Conservation (phyloP, 2,329 filamentous ascomycete genomes). For the Penicillium oxalicum region DNA sequence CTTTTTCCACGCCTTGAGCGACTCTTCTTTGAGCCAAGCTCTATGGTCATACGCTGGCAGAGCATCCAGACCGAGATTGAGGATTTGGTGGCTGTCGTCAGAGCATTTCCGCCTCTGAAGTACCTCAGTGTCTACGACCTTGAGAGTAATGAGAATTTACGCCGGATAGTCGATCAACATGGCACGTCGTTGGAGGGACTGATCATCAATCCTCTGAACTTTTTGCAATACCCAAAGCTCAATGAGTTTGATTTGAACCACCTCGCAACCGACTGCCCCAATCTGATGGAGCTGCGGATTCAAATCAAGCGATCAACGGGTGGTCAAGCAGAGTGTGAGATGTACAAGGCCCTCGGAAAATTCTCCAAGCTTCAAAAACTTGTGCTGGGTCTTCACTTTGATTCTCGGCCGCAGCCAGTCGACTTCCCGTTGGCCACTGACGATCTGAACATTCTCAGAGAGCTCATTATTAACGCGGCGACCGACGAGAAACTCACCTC, state of each 20-base stretch:
- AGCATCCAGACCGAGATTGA: background rate
- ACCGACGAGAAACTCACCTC: constrained; percentile 8
- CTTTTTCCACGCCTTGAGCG: constrained; percentile 6
- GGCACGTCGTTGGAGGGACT: constrained; percentile 4
- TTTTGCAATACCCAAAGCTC: constrained; percentile 1
- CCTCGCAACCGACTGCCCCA: constrained; percentile 2
- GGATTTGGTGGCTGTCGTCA: background rate
- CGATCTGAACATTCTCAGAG: background rate
- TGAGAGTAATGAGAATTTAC: background rate
- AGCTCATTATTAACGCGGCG: constrained; percentile 8
- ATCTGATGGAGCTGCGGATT: constrained; percentile 9
- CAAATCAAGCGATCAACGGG: constrained; percentile 7
- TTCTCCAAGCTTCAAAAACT: constrained; percentile 9
- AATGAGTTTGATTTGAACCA: background rate
- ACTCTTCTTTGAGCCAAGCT: constrained; percentile 2
- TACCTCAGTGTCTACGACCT: constrained; percentile 5
- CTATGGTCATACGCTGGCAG: background rate
- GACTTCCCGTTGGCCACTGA: background rate
- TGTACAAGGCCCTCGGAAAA: constrained; percentile 10
- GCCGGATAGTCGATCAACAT: constrained; percentile 3
- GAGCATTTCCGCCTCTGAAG: constrained; percentile 4
- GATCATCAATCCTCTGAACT: background rate
- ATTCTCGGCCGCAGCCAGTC: background rate
- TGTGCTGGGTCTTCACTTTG: constrained; percentile 6
- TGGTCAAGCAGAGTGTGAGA: constrained; percentile 8